phyloP scores from a whole-genome alignment of 1,284 basidiomycete genomes.

The Ganoderma resinaceum region DNA sequence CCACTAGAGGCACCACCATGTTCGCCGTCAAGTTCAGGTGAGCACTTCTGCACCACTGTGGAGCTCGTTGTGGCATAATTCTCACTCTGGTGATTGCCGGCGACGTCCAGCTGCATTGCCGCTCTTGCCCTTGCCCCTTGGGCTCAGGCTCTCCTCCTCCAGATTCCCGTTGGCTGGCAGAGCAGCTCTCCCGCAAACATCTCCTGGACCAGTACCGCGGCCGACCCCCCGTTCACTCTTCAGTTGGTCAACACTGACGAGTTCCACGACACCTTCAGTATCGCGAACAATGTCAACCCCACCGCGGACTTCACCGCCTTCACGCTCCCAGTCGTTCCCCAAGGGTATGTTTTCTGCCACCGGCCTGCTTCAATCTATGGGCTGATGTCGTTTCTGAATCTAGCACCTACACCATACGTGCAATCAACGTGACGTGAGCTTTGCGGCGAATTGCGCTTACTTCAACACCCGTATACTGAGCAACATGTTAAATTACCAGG shows the following conservation, averaged over 20 bases:
- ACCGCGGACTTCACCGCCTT: constrained; percentile 45
- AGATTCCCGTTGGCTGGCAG: constrained; percentile 43
- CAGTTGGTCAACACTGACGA: constrained; percentile 51
- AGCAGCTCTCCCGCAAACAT: constrained; percentile 49
- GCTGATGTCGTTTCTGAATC: neutral
- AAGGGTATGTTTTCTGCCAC: constrained; percentile 47
- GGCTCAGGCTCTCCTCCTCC: constrained; percentile 55
- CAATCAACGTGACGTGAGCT: constrained; percentile 53
- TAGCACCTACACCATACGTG: constrained; percentile 56
- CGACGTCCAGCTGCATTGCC: constrained; percentile 47
- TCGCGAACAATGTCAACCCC: constrained; percentile 64
- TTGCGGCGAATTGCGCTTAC: too few relatives aligned
- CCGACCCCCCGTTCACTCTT: constrained; percentile 53
- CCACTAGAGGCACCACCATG: constrained; percentile 41
- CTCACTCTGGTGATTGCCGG: neutral
- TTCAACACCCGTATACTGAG: neutral
- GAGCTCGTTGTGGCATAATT: neutral
- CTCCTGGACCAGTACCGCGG: constrained; percentile 50
- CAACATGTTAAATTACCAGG: constrained; percentile 37
- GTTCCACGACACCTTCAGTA: constrained; percentile 63
- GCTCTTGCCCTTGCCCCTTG: constrained; percentile 50
- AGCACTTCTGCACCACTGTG: constrained; percentile 8
- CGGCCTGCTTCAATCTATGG: neutral
- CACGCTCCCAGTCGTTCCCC: constrained; percentile 56
- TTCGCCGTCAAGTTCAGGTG: constrained; percentile 44